Conservation (phyloP, 2,329 filamentous ascomycete genomes). For the Botryotinia narcissicola region DNA sequence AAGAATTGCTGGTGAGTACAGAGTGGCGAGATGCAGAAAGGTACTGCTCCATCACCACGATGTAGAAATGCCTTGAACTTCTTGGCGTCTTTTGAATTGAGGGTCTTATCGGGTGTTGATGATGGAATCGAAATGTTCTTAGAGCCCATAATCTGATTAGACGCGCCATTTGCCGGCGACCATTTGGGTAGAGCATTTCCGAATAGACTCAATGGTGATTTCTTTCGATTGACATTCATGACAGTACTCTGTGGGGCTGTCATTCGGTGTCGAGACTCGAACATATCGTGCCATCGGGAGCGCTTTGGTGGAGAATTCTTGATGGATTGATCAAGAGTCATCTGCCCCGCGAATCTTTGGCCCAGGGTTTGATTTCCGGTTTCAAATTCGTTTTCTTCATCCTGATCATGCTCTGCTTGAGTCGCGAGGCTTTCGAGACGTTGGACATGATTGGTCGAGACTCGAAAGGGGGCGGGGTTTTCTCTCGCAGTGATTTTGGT, state of each 20-base stretch:
- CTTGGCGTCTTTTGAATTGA: background rate
- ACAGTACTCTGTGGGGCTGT: background rate
- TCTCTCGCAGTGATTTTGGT: background rate
- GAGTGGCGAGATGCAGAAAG: background rate
- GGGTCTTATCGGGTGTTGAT: background rate
- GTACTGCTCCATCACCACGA: background rate
- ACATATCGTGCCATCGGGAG: constrained; percentile 8
- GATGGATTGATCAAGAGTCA: background rate
- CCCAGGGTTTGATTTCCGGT: too few species aligned
- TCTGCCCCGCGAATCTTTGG: background rate
- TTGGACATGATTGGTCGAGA: background rate
- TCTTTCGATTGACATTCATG: background rate
- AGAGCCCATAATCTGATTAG: background rate
- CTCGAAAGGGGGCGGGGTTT: background rate
- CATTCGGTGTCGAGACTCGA: background rate
- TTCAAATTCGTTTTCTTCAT: background rate
- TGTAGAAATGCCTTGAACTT: background rate
- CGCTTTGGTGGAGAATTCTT: background rate
- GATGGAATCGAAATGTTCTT: background rate
- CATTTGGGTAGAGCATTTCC: background rate
- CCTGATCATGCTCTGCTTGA: background rate
- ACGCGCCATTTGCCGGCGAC: background rate
- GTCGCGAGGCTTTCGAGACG: background rate
- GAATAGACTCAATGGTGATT: background rate
- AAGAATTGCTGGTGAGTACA: background rate